Evolutionary conservation across 805 yeast species (phyloP), one percentile per base, ranked within the genome.

Genomic region (Saturnispora besseyi): DNA sequence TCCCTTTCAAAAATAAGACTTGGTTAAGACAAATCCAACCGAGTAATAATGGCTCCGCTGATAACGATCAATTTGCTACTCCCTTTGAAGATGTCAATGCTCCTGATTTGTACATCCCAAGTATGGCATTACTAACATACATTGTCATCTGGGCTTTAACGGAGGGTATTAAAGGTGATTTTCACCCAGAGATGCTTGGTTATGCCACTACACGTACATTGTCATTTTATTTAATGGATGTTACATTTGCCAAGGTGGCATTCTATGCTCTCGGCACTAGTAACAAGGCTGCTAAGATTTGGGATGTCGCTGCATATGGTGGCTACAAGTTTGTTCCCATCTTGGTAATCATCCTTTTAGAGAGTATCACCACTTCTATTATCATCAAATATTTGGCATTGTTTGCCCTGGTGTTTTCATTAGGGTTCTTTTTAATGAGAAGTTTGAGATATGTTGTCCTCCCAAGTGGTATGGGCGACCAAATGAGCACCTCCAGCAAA

Each of bases 31-130:
- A 72, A 45, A 59, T 42, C 62, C 71, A 41, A 57, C 62, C 21
- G 56, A 69, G 5, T 71, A 67, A 68, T 40, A 41, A 22, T 12
- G 54, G 52, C 24, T 40, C 62, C 7, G 30, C 56, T 12, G 42
- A 11, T 6, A 15, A 57, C 49, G 52, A 76, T 71, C 40, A 57
- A 21, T 87, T 74, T 64, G 82, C 87, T 2, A 80, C 87, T 10
- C 96, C 99, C 13, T 68, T 77, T 43, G 87, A 85, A 53, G 99
- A 93, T 63, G 74, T 84, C 51, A 93, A 95, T 61, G 95, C 98
- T 0, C 99, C 99, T 2, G 99, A 93, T 64, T 76, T 93, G 71
- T 93, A 93, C 66, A 87, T 93, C 49, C 99, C 99, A 5, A 68
- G 87, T 53, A 93, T 95, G 97, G 87, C 96, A 1, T 78, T 85